phyloP scores from a whole-genome alignment of 2,329 filamentous ascomycete species.

The Xylaria sp. region DNA sequence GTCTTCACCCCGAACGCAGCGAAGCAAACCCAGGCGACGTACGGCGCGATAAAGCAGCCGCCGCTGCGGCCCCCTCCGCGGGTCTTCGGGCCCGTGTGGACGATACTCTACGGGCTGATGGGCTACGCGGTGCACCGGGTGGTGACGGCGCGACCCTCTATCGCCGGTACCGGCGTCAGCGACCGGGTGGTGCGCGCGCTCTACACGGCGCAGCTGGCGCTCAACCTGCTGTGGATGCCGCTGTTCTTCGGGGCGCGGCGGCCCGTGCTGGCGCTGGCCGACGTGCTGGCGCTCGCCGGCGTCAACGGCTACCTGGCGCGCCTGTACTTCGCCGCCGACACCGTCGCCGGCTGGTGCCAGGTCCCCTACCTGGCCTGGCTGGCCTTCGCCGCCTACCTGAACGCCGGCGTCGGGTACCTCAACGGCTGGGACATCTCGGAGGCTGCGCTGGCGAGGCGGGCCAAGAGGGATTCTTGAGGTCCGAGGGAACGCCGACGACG shows the following conservation, averaged over 20 bases:
- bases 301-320: constrained; percentile 74
- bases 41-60: constrained; percentile 69
- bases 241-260: constrained; percentile 82
- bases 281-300: constrained; percentile 74
- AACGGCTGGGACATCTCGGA: constrained; percentile 66
- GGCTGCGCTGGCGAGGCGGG: constrained; percentile 31
- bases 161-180: constrained; percentile 8
- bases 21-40: constrained; percentile 62
- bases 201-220: constrained; percentile 81
- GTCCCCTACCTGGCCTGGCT: constrained; percentile 86
- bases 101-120: constrained; percentile 73
- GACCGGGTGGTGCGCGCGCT: constrained; percentile 74
- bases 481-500: constrained; percentile 28
- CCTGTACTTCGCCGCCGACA: constrained; percentile 75
- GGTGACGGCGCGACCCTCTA: constrained; percentile 60
- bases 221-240: constrained; percentile 91
- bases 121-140: constrained; percentile 87
- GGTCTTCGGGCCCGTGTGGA: constrained; percentile 69
- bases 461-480: constrained; percentile 35
- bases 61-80: constrained; percentile 62
- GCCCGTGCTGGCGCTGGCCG: constrained; percentile 72
- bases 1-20: constrained; percentile 47
- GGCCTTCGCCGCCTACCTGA: constrained; percentile 84
- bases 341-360: constrained; percentile 71
- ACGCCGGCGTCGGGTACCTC: constrained; percentile 66